Evolutionary conservation across 1,139 yeast species (phyloP).

Genomic region (Suhomyces chickasaworum): DNA sequence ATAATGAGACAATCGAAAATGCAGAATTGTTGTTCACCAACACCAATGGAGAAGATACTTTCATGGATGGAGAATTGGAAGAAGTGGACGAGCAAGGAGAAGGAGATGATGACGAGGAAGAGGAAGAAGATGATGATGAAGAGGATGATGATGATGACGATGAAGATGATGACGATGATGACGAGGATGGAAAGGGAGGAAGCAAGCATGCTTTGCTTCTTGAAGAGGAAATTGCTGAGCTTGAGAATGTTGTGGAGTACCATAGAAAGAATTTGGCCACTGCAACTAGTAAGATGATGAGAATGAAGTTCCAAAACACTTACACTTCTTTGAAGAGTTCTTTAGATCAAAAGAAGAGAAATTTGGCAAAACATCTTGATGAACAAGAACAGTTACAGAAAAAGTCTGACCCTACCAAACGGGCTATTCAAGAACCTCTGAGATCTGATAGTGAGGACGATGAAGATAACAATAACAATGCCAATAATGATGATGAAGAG

Average conservation of each 20-base stretch:
- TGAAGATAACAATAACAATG: conserved; percentile 19
- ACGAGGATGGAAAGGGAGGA: conserved; percentile 34
- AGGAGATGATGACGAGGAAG: conserved; percentile 22
- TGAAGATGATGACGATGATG: conserved; percentile 33
- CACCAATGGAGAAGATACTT: conserved; percentile 16
- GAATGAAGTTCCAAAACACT: conserved; percentile 82
- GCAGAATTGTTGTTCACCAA: conserved; percentile 13
- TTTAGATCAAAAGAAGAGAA: conserved; percentile 77
- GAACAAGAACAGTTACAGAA: conserved; percentile 27
- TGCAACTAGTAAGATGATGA: conserved; percentile 85
- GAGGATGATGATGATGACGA: conserved; percentile 34
- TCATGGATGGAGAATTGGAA: conserved; percentile 15
- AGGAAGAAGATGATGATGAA: conserved; percentile 28
- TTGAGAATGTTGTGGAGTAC: conserved; percentile 75
- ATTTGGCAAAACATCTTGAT: conserved; percentile 47
- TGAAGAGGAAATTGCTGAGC: conserved; percentile 82
- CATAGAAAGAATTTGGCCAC: conserved; percentile 74
- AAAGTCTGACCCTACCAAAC: conserved; percentile 20
- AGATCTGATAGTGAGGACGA: conserved; percentile 21
- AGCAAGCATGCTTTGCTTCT: conserved; percentile 75
- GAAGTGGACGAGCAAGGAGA: conserved; percentile 21
- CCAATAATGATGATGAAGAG: conserved; percentile 15
- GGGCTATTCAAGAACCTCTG: conserved; percentile 16
- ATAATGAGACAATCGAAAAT: conserved; percentile 7
- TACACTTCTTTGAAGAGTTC: conserved; percentile 79